These are phyloP conservation scores for Raffaelea ambrosiae DNA, from an alignment of 2,329 filamentous ascomycete species.

Conservation along the genomic window DNA sequence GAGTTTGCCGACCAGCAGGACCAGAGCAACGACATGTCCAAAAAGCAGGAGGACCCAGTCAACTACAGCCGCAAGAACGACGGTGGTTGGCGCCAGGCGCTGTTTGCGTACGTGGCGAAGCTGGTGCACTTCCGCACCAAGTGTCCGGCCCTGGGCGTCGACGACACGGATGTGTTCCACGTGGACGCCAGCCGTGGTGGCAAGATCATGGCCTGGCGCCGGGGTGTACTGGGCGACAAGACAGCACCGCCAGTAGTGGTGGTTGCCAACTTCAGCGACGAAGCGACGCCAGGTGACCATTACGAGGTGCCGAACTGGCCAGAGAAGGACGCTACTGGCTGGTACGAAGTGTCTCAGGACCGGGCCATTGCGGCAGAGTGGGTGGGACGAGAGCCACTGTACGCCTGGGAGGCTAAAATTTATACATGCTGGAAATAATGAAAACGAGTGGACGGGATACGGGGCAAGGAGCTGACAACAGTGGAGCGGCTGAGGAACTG, in stretches of 20 bases:
- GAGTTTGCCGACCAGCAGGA: slow-evolving; percentile 19
- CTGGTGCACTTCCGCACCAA: slow-evolving; percentile 14
- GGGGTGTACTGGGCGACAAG: slow-evolving; percentile 3
- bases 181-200: slow-evolving; percentile 13
- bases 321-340: slow-evolving; percentile 7
- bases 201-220: slow-evolving; percentile 15
- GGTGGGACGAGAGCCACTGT: slow-evolving; percentile 16
- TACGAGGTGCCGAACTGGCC: slow-evolving; percentile 17
- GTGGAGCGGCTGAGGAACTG: no score
- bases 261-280: slow-evolving; percentile 16
- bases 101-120: slow-evolving; percentile 16
- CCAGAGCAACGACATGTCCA: slow-evolving; percentile 13
- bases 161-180: slow-evolving; percentile 17
- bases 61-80: slow-evolving; percentile 16
- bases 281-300: slow-evolving; percentile 12
- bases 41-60: slow-evolving; percentile 18
- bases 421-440: slow-evolving; percentile 14
- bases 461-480: no score
- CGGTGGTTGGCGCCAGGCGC: slow-evolving; percentile 13
- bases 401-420: slow-evolving; percentile 17
- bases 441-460: neutral
- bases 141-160: slow-evolving; percentile 16
- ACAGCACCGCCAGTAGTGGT: slow-evolving; percentile 12
- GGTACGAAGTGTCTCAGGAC: slow-evolving; percentile 16
- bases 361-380: slow-evolving; percentile 15